Percentiles rank a stretch among this genome's conserved stretches.
Conservation (phyloP, 352 stramenopile genomes). For the Aphanomyces invadans region DNA sequence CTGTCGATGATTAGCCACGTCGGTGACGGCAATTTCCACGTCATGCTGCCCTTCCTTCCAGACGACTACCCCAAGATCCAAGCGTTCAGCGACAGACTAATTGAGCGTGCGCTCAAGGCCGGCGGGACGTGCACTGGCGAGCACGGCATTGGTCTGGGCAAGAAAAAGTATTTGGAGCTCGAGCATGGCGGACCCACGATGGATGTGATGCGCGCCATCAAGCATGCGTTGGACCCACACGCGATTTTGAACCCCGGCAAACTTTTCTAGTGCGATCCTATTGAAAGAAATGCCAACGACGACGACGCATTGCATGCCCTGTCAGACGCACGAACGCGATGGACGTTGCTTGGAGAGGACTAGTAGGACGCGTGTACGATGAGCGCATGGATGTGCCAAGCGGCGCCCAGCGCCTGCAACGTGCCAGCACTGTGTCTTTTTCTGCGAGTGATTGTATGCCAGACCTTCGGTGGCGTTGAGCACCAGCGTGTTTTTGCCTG, state of each 20-base stretch:
- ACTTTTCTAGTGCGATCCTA: conserved; percentile 67
- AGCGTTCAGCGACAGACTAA: conserved; percentile 80
- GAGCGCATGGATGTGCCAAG: too few species aligned
- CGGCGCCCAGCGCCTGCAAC: too few species aligned
- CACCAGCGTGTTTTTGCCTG: too few species aligned
- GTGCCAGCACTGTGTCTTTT: too few species aligned
- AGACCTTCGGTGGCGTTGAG: too few species aligned
- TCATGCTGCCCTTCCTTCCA: conserved; percentile 89
- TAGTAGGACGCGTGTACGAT: too few species aligned
- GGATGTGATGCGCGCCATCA: conserved; percentile 91
- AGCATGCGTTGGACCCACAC: conserved; percentile 90
- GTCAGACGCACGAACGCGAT: too few species aligned
- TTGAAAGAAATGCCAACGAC: too few species aligned
- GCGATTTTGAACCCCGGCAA: conserved; percentile 98
- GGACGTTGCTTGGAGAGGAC: too few species aligned
- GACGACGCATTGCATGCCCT: too few species aligned
- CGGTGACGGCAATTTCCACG: conserved; percentile 98
- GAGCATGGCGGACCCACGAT: conserved; percentile 88
- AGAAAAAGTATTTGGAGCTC: conserved; percentile 86
- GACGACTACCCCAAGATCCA: conserved; percentile 81
- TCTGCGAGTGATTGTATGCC: too few species aligned
- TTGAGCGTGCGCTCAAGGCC: conserved; percentile 73
- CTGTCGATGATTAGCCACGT: too few species aligned
- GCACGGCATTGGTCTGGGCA: conserved; percentile 94
- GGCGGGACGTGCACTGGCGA: conserved; percentile 98